A percentile compares a stretch with the other conserved stretches of the same genome.
Evolutionary conservation across 2,329 filamentous ascomycete species (phyloP).

Genomic region (Fusarium mexicanum): DNA sequence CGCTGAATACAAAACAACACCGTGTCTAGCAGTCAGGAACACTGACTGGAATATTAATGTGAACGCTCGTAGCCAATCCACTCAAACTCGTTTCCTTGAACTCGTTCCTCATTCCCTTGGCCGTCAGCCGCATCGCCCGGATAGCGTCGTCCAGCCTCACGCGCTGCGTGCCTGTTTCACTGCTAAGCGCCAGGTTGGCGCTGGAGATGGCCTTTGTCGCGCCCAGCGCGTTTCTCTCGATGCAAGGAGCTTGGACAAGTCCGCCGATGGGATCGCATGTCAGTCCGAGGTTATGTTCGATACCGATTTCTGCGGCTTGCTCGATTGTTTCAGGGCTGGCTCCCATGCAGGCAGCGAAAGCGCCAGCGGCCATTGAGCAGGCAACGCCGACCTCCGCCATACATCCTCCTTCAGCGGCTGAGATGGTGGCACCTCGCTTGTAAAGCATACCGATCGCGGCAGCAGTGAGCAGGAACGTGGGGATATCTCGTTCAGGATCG

Average conservation of each 20-base stretch:
- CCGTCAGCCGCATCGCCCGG: constrained; percentile 60
- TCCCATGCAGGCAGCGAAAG: constrained; percentile 62
- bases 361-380: constrained; percentile 62
- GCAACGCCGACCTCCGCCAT: constrained; percentile 65
- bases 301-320: constrained; percentile 62
- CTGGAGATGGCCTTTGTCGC: constrained; percentile 62
- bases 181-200: constrained; percentile 59
- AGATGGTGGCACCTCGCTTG: constrained; percentile 63
- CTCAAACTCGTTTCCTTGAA: constrained; percentile 64
- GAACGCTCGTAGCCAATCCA: constrained; percentile 60
- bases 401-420: constrained; percentile 61
- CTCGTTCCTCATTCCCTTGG: constrained; percentile 62
- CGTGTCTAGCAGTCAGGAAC: constrained; percentile 58
- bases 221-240: constrained; percentile 61
- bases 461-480: constrained; percentile 60
- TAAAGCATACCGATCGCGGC: constrained; percentile 63
- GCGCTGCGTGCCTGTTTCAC: constrained; percentile 57
- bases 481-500: constrained; percentile 58
- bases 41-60: constrained; percentile 60
- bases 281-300: constrained; percentile 61
- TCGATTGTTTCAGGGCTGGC: constrained; percentile 61
- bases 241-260: constrained; percentile 61
- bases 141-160: constrained; percentile 62
- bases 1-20: not conserved
- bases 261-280: constrained; percentile 63